Evolutionary conservation across 1,139 yeast genomes (phyloP).

Genomic region (Taphrina flavorubra): DNA sequence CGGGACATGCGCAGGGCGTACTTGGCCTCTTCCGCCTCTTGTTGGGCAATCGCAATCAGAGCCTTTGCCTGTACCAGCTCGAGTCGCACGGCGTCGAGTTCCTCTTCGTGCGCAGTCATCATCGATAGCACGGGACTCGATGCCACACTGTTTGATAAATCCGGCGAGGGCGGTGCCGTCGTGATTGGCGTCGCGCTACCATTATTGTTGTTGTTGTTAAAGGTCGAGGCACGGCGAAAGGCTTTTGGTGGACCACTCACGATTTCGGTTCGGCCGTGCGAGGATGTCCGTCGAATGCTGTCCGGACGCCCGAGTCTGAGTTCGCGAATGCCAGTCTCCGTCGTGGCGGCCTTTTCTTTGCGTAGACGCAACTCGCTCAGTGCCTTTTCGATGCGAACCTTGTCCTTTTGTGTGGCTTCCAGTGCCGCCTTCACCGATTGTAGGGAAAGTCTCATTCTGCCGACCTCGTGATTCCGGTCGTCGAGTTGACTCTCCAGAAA

Average conservation of each 20-base stretch:
- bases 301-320: slow-evolving; percentile 45
- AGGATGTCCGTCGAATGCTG: slow-evolving; percentile 36
- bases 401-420: slow-evolving; percentile 44
- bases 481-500: slow-evolving; percentile 44
- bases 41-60: slow-evolving; percentile 36
- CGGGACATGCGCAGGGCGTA: slow-evolving; percentile 34
- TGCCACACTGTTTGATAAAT: neutral
- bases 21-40: slow-evolving; percentile 39
- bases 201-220: neutral
- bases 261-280: slow-evolving; percentile 20
- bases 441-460: slow-evolving; percentile 44
- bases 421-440: slow-evolving; percentile 43
- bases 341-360: slow-evolving; percentile 21
- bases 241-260: slow-evolving; percentile 13
- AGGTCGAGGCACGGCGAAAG: slow-evolving; percentile 24
- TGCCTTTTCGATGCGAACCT: slow-evolving; percentile 42
- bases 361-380: slow-evolving; percentile 44
- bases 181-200: slow-evolving; percentile 9
- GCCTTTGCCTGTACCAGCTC: slow-evolving; percentile 40
- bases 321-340: slow-evolving; percentile 45
- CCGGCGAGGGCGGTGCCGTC: slow-evolving; percentile 10
- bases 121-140: neutral
- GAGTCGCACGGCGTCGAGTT: slow-evolving; percentile 38
- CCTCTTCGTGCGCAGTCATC: slow-evolving; percentile 36
- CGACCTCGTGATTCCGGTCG: slow-evolving; percentile 44